A percentile compares a stretch with the other conserved stretches of the same genome.
phyloP scores from a whole-genome alignment of 129 eudicot species.

The Mikania micrantha region DNA sequence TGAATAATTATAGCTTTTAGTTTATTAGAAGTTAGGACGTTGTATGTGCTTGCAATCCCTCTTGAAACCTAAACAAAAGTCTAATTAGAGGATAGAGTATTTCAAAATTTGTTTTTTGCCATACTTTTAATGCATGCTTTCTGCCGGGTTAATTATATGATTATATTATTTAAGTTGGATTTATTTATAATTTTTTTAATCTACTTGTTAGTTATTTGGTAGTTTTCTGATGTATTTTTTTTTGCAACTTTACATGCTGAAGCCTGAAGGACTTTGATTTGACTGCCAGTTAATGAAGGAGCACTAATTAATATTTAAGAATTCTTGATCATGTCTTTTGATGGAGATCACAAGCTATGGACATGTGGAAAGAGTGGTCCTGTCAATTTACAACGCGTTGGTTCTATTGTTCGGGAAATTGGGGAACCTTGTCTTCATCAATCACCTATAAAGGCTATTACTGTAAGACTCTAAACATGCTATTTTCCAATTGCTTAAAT shows the following conservation, averaged over 20 bases:
- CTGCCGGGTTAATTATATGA: neutral
- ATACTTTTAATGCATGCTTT: neutral
- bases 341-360: constrained; percentile 68
- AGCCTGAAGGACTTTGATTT: constrained; percentile 14
- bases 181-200: too few relatives aligned
- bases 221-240: constrained; percentile 10
- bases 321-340: constrained; percentile 64
- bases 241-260: neutral
- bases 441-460: constrained; percentile 78
- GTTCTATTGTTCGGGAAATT: constrained; percentile 85
- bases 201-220: constrained; percentile 1
- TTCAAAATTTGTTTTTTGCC: neutral
- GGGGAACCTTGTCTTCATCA: constrained; percentile 98
- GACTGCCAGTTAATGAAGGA: constrained; percentile 21
- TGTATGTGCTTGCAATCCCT: neutral
- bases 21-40: neutral
- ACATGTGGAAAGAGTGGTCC: constrained; percentile 67
- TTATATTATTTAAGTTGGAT: neutral
- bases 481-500: neutral
- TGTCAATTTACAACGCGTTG: constrained; percentile 60
- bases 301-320: neutral
- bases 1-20: neutral
- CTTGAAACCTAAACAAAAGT: neutral
- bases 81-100: neutral
- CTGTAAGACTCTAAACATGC: constrained; percentile 49